Evolutionary conservation across 176 grass and related monocot species (phyloP).

Genomic region (Oryza brachyantha): DNA sequence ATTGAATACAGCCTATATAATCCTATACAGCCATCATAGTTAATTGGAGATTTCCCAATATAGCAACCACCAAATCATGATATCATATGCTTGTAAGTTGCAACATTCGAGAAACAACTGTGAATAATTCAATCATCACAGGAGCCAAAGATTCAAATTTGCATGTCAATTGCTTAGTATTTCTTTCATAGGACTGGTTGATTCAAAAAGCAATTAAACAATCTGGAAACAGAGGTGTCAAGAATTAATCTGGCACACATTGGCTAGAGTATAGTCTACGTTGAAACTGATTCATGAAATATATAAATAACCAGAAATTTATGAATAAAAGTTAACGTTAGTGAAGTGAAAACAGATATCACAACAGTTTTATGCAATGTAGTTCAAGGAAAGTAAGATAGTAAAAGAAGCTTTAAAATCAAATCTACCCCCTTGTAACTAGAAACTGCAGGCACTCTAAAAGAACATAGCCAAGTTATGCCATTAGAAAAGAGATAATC

Average conservation of each 20-base stretch:
- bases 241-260: neutral
- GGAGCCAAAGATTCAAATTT: neutral
- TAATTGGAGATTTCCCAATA: neutral
- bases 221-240: neutral
- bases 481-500: neutral
- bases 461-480: neutral
- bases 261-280: neutral
- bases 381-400: neutral
- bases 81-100: neutral
- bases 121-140: neutral
- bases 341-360: neutral
- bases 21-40: neutral
- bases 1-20: neutral
- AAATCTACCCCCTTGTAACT: neutral
- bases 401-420: neutral
- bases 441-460: neutral
- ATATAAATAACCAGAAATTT: neutral
- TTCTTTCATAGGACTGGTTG: neutral
- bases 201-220: neutral
- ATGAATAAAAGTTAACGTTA: neutral
- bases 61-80: neutral
- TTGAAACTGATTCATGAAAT: neutral
- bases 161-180: neutral
- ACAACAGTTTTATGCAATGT: neutral
- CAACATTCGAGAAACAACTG: neutral